A percentile compares a stretch with the other conserved stretches of the same genome.
Conservation (phyloP, 2,329 filamentous ascomycete species). For the Tympanopsis confertula region DNA sequence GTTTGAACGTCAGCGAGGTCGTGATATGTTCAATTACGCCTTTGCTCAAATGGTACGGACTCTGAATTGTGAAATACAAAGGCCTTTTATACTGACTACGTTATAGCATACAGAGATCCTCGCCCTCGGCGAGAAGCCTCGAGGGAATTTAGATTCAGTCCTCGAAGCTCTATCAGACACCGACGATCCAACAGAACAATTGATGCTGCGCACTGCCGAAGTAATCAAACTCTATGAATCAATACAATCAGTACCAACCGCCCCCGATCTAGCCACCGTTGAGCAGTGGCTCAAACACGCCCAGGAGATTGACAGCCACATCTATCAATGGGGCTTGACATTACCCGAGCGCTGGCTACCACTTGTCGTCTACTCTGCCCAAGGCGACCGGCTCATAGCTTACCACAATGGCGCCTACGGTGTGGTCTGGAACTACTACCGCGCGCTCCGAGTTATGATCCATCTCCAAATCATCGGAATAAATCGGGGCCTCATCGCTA, state of each 20-base stretch:
- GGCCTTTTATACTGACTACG: slow-evolving; percentile 2
- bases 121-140: slow-evolving; percentile 16
- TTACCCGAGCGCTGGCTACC: slow-evolving; percentile 19
- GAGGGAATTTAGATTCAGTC: slow-evolving; percentile 15
- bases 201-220: background rate
- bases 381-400: slow-evolving; percentile 16
- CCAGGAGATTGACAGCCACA: slow-evolving; percentile 15
- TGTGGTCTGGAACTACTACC: slow-evolving; percentile 21
- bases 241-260: too few relatives aligned
- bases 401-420: slow-evolving; percentile 15
- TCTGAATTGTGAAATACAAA: background rate
- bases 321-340: slow-evolving; percentile 15
- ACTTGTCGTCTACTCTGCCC: slow-evolving; percentile 13
- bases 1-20: slow-evolving; percentile 14
- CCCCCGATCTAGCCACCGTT: too few relatives aligned
- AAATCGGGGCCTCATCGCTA: slow-evolving; percentile 3
- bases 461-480: slow-evolving; percentile 14
- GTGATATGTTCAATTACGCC: slow-evolving; percentile 21
- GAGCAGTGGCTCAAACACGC: slow-evolving; percentile 16
- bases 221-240: too few relatives aligned
- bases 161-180: slow-evolving; percentile 10
- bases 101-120: slow-evolving; percentile 20
- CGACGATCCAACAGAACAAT: background rate
- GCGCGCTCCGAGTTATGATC: slow-evolving; percentile 17
- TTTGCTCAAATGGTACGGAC: slow-evolving; percentile 18